These are phyloP conservation scores for Gracilaria domingensis DNA, from an alignment of 23 red algal species.

Conservation along the genomic window DNA sequence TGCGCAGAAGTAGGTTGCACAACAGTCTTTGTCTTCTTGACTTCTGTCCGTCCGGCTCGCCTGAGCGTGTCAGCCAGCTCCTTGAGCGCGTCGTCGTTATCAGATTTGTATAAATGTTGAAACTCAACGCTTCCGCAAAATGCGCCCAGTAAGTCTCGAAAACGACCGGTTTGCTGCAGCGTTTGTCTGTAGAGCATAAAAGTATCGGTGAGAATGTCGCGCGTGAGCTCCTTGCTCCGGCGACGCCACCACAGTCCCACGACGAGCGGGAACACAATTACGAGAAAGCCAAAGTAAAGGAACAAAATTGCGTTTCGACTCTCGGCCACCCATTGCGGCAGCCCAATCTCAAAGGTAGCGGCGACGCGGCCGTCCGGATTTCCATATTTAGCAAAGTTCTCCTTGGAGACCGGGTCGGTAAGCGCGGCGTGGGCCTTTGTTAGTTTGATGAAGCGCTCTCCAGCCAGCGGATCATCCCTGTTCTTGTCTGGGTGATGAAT, in stretches of 20 bases:
- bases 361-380: constrained; percentile 95
- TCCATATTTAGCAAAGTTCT: constrained; percentile 93
- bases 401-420: constrained; percentile 80
- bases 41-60: constrained; percentile 45
- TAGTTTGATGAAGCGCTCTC: constrained; percentile 86
- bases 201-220: constrained; percentile 70
- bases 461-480: constrained; percentile 67
- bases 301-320: constrained; percentile 78
- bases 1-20: constrained; percentile 45
- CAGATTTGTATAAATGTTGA: constrained; percentile 48
- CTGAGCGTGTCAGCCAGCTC: constrained; percentile 47
- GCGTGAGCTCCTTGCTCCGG: constrained; percentile 70
- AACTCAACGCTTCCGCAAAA: constrained; percentile 76
- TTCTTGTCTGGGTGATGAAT: constrained; percentile 98
- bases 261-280: constrained; percentile 68
- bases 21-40: constrained; percentile 65
- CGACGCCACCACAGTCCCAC: constrained; percentile 90
- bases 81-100: constrained; percentile 43
- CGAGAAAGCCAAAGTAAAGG: constrained; percentile 61
- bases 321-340: constrained; percentile 80
- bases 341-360: constrained; percentile 78
- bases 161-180: constrained; percentile 56
- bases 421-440: constrained; percentile 89
- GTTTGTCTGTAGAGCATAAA: constrained; percentile 75
- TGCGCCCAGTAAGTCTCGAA: constrained; percentile 62